Evolutionary conservation across 441 rosid species (phyloP).

Genomic region (Jatropha podagrica): DNA sequence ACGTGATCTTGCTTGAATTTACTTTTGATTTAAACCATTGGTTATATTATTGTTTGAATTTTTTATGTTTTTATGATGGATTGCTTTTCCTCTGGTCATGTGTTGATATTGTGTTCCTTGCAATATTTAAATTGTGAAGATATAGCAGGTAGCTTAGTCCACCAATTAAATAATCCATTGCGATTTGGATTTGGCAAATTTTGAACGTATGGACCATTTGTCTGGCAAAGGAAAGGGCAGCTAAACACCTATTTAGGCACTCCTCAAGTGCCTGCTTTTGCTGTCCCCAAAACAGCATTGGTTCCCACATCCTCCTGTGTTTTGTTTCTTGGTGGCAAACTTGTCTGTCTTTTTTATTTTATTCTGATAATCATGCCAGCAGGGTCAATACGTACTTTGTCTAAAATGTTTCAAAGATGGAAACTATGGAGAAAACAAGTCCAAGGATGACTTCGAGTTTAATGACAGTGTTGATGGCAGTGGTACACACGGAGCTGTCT

Average conservation of each 20-base stretch:
- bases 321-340: background rate
- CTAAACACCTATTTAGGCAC: too few relatives aligned
- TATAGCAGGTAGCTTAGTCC: background rate
- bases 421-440: slow-evolving; percentile 57
- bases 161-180: background rate
- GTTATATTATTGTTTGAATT: background rate
- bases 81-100: background rate
- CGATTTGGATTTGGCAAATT: background rate
- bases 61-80: background rate
- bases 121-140: background rate
- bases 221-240: too few relatives aligned
- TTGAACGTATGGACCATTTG: background rate
- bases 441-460: slow-evolving; percentile 55
- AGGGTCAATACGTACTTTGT: slow-evolving; percentile 54
- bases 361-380: slow-evolving; percentile 25
- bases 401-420: slow-evolving; percentile 61
- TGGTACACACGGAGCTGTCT: slow-evolving; percentile 37
- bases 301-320: background rate
- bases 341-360: background rate
- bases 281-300: too few relatives aligned
- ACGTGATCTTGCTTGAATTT: background rate
- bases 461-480: slow-evolving; percentile 29
- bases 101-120: background rate
- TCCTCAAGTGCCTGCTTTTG: too few relatives aligned
- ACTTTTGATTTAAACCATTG: background rate